These are phyloP conservation scores for Saccharomyces hybrid DNA, from an alignment of 1,139 yeast genomes.

Conservation along the genomic window DNA sequence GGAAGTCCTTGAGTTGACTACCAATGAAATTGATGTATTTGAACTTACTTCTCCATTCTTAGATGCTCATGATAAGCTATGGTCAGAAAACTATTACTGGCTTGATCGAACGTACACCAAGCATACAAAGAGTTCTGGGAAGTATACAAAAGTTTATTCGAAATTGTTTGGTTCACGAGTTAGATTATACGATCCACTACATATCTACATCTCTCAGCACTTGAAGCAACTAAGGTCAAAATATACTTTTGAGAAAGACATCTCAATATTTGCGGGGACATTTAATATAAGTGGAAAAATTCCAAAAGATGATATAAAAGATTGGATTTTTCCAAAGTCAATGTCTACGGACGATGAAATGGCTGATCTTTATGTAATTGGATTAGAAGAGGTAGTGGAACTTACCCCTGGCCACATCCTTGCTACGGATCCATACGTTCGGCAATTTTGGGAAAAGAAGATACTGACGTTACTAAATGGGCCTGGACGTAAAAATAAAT, in stretches of 20 bases:
- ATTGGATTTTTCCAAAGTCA: conserved; percentile 50
- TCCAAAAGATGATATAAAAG: conserved; percentile 44
- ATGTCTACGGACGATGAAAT: conserved; percentile 19
- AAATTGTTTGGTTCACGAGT: conserved; percentile 32
- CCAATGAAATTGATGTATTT: conserved; percentile 42
- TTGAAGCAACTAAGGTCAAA: conserved; percentile 42
- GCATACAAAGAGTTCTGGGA: conserved; percentile 27
- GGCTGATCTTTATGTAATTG: conserved; percentile 73
- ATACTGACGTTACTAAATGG: conserved; percentile 51
- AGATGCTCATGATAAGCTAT: conserved; percentile 47
- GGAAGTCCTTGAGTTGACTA: conserved; percentile 53
- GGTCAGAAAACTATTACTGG: conserved; percentile 53
- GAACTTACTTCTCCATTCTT: conserved; percentile 39
- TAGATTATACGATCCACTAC: conserved; percentile 61
- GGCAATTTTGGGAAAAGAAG: conserved; percentile 71
- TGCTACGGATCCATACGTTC: conserved; percentile 65
- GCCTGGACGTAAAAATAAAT: conserved; percentile 39
- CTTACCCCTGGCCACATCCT: conserved; percentile 85
- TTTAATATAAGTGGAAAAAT: conserved; percentile 63
- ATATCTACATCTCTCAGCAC: conserved; percentile 55
- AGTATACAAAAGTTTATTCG: conserved; percentile 26
- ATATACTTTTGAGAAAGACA: conserved; percentile 45
- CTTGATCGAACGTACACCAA: conserved; percentile 39
- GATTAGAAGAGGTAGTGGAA: conserved; percentile 89
- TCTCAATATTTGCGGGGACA: conserved; percentile 55